Evolutionary conservation across 1,284 basidiomycete species (phyloP).

Genomic region (Porphyrellus sp.): DNA sequence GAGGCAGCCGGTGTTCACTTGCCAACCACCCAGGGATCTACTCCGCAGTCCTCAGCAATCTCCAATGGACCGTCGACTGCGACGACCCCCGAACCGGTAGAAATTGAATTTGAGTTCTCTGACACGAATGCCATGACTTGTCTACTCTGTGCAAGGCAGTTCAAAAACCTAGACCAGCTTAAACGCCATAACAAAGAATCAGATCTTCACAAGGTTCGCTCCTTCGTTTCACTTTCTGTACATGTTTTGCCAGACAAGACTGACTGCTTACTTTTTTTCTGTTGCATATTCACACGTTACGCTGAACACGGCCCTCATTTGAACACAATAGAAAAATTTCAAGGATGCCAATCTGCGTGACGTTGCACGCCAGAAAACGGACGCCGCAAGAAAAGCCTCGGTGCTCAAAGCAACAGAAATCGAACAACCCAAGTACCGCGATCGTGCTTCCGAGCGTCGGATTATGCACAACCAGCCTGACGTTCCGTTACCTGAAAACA

Average conservation of each 20-base stretch:
- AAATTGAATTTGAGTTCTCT: slow-evolving; percentile 72
- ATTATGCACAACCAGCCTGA: slow-evolving; percentile 89
- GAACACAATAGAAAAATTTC: slow-evolving; percentile 69
- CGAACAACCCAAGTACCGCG: slow-evolving; percentile 80
- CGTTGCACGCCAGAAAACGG: slow-evolving; percentile 69
- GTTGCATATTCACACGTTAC: neutral
- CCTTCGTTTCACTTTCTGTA: slow-evolving; percentile 35
- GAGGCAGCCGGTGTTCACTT: slow-evolving; percentile 6
- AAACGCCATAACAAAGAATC: slow-evolving; percentile 87
- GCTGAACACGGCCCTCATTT: slow-evolving; percentile 13
- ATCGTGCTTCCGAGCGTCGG: slow-evolving; percentile 86
- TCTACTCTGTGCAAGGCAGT: slow-evolving; percentile 86
- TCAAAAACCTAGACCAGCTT: slow-evolving; percentile 82
- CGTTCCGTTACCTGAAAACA: slow-evolving; percentile 60
- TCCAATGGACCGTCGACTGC: slow-evolving; percentile 27
- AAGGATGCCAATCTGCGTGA: slow-evolving; percentile 68
- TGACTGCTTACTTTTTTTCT: slow-evolving; percentile 22
- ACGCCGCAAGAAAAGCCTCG: slow-evolving; percentile 43
- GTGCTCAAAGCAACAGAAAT: slow-evolving; percentile 23
- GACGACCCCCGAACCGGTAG: slow-evolving; percentile 39
- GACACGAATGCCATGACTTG: slow-evolving; percentile 74
- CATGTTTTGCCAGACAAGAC: slow-evolving; percentile 28
- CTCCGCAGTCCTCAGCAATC: slow-evolving; percentile 19
- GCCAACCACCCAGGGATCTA: slow-evolving; percentile 5
- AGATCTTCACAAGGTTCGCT: slow-evolving; percentile 85